Conservation (phyloP, 371 early-diverging fungal genomes). For the Mortierella sp. region DNA sequence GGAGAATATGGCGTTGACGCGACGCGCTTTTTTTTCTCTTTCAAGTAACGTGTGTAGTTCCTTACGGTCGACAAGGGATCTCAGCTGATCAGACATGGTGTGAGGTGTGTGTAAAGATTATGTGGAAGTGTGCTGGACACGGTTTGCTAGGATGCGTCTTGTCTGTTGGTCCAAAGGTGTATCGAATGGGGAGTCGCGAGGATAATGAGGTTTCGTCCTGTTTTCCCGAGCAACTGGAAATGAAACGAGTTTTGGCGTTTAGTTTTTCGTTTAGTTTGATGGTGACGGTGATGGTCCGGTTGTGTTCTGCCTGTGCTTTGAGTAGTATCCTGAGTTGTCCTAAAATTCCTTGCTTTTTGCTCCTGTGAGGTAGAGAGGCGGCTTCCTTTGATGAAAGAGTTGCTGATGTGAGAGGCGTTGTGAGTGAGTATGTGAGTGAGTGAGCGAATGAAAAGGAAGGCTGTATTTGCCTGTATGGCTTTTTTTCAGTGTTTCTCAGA, state of each 20-base stretch:
- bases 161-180: neutral
- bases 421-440: neutral
- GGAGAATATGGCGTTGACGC: neutral
- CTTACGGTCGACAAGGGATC: constrained; percentile 47
- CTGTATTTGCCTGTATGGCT: neutral
- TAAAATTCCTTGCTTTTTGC: too few relatives aligned
- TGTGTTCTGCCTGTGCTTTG: too few relatives aligned
- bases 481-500: neutral
- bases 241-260: neutral
- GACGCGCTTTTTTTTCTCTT: neutral
- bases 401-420: neutral
- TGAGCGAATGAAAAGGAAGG: neutral
- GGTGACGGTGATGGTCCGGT: neutral
- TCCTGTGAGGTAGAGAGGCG: too few relatives aligned
- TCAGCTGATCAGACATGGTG: constrained; percentile 43
- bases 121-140: neutral
- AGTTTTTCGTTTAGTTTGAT: neutral
- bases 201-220: neutral
- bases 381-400: neutral
- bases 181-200: neutral
- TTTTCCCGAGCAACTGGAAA: constrained; percentile 3
- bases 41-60: neutral
- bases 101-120: constrained; percentile 9
- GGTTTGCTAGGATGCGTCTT: neutral
- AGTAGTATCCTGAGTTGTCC: too few relatives aligned